Percentiles rank a stretch among this genome's conserved stretches.
These are phyloP conservation scores for Spizellomyces punctatus DNA, from an alignment of 192 early-diverging fungal genomes.

Conservation along the genomic window DNA sequence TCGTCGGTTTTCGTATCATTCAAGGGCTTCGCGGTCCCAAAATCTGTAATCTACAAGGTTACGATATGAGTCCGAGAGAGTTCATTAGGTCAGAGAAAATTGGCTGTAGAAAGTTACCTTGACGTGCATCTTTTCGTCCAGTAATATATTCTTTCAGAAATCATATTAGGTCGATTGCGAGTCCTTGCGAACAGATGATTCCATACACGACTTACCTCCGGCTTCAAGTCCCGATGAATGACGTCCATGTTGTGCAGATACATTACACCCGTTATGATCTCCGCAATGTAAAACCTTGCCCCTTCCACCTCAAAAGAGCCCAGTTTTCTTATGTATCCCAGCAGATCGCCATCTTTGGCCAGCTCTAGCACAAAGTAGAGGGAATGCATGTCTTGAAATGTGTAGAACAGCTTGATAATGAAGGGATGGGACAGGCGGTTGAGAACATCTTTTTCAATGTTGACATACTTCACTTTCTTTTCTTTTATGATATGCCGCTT, in stretches of 20 bases:
- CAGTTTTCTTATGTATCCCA: slow-evolving; percentile 71
- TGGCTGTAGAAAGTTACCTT: slow-evolving; percentile 43
- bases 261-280: slow-evolving; percentile 83
- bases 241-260: slow-evolving; percentile 86
- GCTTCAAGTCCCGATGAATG: slow-evolving; percentile 95
- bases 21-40: slow-evolving; percentile 89
- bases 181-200: neutral
- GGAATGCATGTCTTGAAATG: slow-evolving; percentile 89
- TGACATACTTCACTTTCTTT: slow-evolving; percentile 95
- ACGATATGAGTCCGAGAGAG: slow-evolving; percentile 70
- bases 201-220: slow-evolving; percentile 58
- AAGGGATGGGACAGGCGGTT: slow-evolving; percentile 81
- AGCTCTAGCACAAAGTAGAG: slow-evolving; percentile 94
- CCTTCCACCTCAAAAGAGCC: slow-evolving; percentile 73
- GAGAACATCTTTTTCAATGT: slow-evolving; percentile 91
- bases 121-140: slow-evolving; percentile 89
- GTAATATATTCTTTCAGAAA: slow-evolving; percentile 64
- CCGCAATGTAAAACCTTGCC: slow-evolving; percentile 83
- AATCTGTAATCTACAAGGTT: slow-evolving; percentile 76
- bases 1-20: slow-evolving; percentile 1
- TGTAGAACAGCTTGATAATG: slow-evolving; percentile 91
- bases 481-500: slow-evolving; percentile 74
- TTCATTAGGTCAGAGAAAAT: slow-evolving; percentile 35
- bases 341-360: slow-evolving; percentile 88
- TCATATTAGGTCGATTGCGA: neutral